Evolutionary conservation across 805 yeast species (phyloP), one percentile per base, ranked within the genome.

Genomic region (Lipomyces sp.): DNA sequence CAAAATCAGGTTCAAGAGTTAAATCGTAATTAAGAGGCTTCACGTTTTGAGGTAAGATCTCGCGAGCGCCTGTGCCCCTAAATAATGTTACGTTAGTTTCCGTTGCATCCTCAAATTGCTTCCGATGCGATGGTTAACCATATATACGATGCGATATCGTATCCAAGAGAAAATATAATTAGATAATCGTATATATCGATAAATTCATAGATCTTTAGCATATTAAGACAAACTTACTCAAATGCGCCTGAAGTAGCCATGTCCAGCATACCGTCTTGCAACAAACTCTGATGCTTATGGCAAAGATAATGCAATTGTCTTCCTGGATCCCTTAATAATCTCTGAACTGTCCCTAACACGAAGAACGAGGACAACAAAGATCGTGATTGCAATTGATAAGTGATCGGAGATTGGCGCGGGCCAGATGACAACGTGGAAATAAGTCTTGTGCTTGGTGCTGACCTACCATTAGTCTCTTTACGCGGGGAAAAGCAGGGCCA

Each of bases 1-100:
- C 76, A 35, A 81, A 76, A 72, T 87, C 84, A 50, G 96, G 92
- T 73, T 87, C 88, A 62, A 87, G 79, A 24, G 86, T 82, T 42
- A 95, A 77, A 63, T 86, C 84, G 76, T 95, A 94, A 77, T 90
- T 90, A 45, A 80, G 72, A 45, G 99, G 98, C 66, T 83, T 83
- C 67, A 92, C 89, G 62, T 84, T 80, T 59, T 81, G 80, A 72
- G 90, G 96, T 67, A 87, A 84, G 3, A 86, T 82, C 73, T 77
- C 77, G 51, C 83, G 79, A 10, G 58, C 70, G 30, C 69, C 69
- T 2, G 70, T 60, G 69, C n/a, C 39, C 0, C 39, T 37, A 53
- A 70, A 66, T 53, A 10, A 48, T 18, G 1, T 24, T 5, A 39
- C 18, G 51, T 39, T 11, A 15, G 11, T 18, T 55, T 45, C 33